Conservation (phyloP, 1,284 basidiomycete species). For the Gomphus bonarii region DNA sequence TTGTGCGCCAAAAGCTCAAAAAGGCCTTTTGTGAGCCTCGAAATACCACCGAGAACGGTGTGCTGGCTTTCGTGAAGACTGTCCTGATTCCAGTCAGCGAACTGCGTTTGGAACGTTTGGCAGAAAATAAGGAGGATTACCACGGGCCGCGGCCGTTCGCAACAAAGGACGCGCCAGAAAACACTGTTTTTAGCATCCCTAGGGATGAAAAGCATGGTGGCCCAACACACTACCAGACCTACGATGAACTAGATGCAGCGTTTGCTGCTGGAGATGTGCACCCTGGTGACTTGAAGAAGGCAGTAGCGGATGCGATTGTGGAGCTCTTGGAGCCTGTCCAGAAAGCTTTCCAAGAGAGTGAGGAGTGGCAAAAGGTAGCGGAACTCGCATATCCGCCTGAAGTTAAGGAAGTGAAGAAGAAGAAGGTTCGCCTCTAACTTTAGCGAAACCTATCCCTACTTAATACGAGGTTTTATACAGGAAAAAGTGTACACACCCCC, state of each 20-base stretch:
- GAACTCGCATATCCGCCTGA: conserved; percentile 76
- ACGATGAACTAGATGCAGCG: conserved; percentile 62
- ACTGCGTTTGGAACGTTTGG: conserved; percentile 50
- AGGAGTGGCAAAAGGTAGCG: conserved; percentile 77
- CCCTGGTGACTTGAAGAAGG: conserved; percentile 84
- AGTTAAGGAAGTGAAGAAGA: conserved; percentile 40
- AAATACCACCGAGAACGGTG: conserved; percentile 83
- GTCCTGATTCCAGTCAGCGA: conserved; percentile 87
- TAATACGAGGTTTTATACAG: conserved; percentile 24
- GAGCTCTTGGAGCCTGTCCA: conserved; percentile 79
- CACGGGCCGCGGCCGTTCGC: conserved; percentile 19
- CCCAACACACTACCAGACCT: conserved; percentile 63
- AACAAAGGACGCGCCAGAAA: conserved; percentile 49
- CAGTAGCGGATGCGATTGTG: conserved; percentile 72
- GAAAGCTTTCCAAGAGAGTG: conserved; percentile 61
- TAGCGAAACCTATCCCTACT: background rate
- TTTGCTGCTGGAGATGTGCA: conserved; percentile 75
- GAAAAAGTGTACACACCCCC: conserved; percentile 72
- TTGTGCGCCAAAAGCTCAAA: conserved; percentile 85
- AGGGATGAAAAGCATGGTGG: conserved; percentile 78
- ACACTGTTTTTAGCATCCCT: conserved; percentile 74
- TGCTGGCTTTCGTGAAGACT: conserved; percentile 81
- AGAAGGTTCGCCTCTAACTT: conserved; percentile 30
- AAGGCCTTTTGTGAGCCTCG: conserved; percentile 92
- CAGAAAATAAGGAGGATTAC: conserved; percentile 20